Percentiles rank a stretch among this genome's conserved stretches.
These are phyloP conservation scores for Zymoseptoria tritici DNA, from an alignment of 2,329 filamentous ascomycete genomes.

Conservation along the genomic window DNA sequence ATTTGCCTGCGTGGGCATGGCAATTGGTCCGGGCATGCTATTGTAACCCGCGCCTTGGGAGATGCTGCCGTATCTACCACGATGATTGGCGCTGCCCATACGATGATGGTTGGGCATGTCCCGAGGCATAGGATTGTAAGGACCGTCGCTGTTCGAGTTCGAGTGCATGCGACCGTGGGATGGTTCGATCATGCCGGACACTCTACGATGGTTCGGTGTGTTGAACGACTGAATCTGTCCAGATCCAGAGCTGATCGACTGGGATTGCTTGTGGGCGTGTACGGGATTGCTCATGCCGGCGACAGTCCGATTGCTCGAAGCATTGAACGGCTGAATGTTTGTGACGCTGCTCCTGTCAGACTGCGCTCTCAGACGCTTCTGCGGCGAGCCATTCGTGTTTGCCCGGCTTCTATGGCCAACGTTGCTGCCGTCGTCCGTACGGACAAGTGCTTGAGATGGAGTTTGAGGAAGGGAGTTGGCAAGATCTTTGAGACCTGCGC, in stretches of 20 bases:
- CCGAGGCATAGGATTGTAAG: background rate
- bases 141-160: background rate
- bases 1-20: background rate
- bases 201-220: background rate
- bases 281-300: background rate
- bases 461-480: background rate
- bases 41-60: background rate
- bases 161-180: background rate
- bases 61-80: background rate
- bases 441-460: background rate
- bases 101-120: background rate
- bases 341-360: background rate
- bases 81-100: background rate
- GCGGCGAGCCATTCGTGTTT: background rate
- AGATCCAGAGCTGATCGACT: background rate
- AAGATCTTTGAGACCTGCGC: background rate
- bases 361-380: background rate
- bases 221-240: background rate
- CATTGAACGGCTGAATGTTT: background rate
- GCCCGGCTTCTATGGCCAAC: background rate
- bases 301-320: background rate
- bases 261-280: background rate
- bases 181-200: background rate
- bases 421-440: background rate
- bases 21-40: background rate